These are phyloP conservation scores for Mortierella sp. DNA, from an alignment of 371 early-diverging fungal genomes.

Conservation along the genomic window DNA sequence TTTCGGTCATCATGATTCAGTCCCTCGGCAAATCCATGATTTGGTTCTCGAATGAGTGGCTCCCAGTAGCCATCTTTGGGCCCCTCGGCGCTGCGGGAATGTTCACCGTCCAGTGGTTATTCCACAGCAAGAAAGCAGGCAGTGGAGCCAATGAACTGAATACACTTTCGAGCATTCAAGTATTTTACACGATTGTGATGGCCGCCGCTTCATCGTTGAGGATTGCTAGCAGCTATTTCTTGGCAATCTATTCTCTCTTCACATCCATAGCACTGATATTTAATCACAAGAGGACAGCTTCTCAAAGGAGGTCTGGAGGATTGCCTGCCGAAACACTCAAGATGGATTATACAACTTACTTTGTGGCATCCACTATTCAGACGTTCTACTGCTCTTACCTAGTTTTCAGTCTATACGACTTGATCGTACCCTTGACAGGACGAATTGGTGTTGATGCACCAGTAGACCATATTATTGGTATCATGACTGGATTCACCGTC, in stretches of 20 bases:
- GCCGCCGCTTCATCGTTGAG: slow-evolving; percentile 2
- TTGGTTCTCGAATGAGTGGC: slow-evolving; percentile 78
- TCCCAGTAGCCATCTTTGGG: slow-evolving; percentile 65
- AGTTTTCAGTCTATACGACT: slow-evolving; percentile 66
- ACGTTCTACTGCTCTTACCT: slow-evolving; percentile 61
- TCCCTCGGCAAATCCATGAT: slow-evolving; percentile 67
- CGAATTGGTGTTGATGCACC: slow-evolving; percentile 80
- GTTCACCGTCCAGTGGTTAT: slow-evolving; percentile 62
- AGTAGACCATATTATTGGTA: slow-evolving; percentile 74
- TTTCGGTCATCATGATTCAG: slow-evolving; percentile 58
- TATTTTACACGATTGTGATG: slow-evolving; percentile 24
- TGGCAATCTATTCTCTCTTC: slow-evolving; percentile 34
- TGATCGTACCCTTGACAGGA: slow-evolving; percentile 83
- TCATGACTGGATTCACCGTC: slow-evolving; percentile 68
- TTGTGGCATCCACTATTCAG: slow-evolving; percentile 57
- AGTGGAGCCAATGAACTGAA: slow-evolving; percentile 35
- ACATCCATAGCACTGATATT: slow-evolving; percentile 28
- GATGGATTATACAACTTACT: slow-evolving; percentile 58
- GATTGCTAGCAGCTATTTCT: slow-evolving; percentile 41
- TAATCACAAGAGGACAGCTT: slow-evolving; percentile 14
- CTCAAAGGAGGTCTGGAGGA: neutral
- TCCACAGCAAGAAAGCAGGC: slow-evolving; percentile 25
- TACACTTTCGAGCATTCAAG: slow-evolving; percentile 25
- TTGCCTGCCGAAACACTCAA: too few relatives aligned
- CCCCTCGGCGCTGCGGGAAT: slow-evolving; percentile 63